These are phyloP conservation scores for Phytophthora sansomeana DNA, from an alignment of 352 stramenopile genomes.

Conservation along the genomic window DNA sequence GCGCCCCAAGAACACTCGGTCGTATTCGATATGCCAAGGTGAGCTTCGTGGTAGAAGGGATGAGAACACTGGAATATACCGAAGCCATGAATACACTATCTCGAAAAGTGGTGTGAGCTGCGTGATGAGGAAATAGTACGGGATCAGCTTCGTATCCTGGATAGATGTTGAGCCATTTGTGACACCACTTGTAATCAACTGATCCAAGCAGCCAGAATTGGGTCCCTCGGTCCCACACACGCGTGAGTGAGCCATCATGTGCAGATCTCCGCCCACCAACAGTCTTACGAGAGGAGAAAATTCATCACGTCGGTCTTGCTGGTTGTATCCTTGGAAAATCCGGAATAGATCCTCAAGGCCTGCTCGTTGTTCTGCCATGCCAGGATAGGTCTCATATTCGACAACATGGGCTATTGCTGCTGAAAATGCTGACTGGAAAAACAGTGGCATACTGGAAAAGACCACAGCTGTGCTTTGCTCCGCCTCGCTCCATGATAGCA, in stretches of 20 bases:
- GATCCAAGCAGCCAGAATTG: conserved; percentile 49
- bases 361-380: conserved; percentile 39
- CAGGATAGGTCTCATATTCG: conserved; percentile 75
- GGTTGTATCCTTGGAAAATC: conserved; percentile 44
- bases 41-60: conserved; percentile 24
- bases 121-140: conserved; percentile 63
- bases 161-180: conserved; percentile 71
- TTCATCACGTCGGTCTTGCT: conserved; percentile 6
- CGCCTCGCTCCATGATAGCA: conserved; percentile 31
- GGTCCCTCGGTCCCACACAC: conserved; percentile 42
- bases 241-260: conserved; percentile 58
- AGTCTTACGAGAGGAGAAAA: conserved; percentile 33
- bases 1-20: conserved; percentile 59
- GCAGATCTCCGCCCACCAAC: conserved; percentile 70
- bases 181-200: conserved; percentile 73
- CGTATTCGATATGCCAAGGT: conserved; percentile 48
- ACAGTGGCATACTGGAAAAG: conserved; percentile 64
- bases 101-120: conserved; percentile 44
- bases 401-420: conserved; percentile 57
- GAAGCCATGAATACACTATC: conserved; percentile 27
- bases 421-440: conserved; percentile 69
- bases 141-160: conserved; percentile 57
- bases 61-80: conserved; percentile 25
- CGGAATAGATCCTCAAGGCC: conserved; percentile 49
- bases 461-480: conserved; percentile 45